Conservation (phyloP, 176 grass and related monocot genomes). For the Lolium rigidum region DNA sequence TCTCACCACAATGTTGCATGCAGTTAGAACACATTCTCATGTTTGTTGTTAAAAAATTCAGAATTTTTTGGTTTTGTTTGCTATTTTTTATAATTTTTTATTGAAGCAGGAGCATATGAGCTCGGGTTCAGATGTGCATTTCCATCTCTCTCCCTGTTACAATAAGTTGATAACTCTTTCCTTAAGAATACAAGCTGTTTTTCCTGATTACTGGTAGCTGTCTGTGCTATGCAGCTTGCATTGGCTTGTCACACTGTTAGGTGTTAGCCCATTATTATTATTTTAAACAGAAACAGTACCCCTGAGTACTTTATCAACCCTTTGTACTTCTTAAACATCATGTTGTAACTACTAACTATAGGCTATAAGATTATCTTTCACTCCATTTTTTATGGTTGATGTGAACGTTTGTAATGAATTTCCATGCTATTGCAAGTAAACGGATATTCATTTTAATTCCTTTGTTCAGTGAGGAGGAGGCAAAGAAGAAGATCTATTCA, state of each 20-base stretch:
- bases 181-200: not conserved
- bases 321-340: not conserved
- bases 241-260: not conserved
- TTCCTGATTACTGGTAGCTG: not conserved
- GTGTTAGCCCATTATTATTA: not conserved
- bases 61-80: too few species aligned
- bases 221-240: not conserved
- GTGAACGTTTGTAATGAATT: not conserved
- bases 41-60: too few species aligned
- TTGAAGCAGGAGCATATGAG: too few species aligned
- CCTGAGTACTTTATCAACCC: not conserved
- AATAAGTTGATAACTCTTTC: not conserved
- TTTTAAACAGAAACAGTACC: not conserved
- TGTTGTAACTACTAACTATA: not conserved
- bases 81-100: too few species aligned
- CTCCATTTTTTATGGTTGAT: not conserved
- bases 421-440: conserved; percentile 4
- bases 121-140: too few species aligned
- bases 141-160: not conserved
- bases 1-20: too few species aligned
- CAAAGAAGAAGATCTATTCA: conserved; percentile 96
- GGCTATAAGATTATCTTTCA: conserved; percentile 21
- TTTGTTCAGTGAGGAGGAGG: conserved; percentile 82
- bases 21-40: too few species aligned
- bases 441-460: conserved; percentile 29